Evolutionary conservation across 1,139 yeast genomes (phyloP).

Genomic region (Fermentozyma sake): DNA sequence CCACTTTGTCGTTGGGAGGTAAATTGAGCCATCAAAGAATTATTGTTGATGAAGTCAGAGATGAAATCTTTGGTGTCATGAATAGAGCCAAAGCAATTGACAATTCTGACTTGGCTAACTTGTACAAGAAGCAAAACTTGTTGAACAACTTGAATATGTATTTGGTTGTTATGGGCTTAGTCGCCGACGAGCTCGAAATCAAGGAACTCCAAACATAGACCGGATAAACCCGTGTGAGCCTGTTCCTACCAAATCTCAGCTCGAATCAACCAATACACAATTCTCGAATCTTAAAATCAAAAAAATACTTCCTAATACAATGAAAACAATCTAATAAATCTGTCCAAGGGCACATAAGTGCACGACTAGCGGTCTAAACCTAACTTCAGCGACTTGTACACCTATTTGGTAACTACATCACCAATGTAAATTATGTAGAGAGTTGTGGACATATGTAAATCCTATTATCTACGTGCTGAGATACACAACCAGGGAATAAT

Average conservation of each 20-base stretch:
- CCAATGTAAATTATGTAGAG: too few species aligned
- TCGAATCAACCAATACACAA: too few species aligned
- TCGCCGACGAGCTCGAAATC: constrained; percentile 70
- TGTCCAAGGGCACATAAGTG: too few species aligned
- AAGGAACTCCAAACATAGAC: constrained; percentile 38
- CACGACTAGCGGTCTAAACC: too few species aligned
- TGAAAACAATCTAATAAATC: constrained; percentile 1
- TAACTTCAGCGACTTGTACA: too few species aligned
- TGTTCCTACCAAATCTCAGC: too few species aligned
- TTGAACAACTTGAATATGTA: constrained; percentile 84
- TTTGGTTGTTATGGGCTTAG: constrained; percentile 93
- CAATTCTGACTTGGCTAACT: constrained; percentile 48
- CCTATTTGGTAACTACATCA: too few species aligned
- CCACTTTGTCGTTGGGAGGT: constrained; percentile 90
- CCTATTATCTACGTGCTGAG: too few species aligned
- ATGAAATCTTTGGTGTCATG: constrained; percentile 88
- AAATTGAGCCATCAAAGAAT: constrained; percentile 90
- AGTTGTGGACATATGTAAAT: too few species aligned
- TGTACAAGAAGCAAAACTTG: constrained; percentile 58
- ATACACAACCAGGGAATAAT: too few species aligned
- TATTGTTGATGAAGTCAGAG: constrained; percentile 91
- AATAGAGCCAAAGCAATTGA: constrained; percentile 70
- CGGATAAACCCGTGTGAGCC: too few species aligned
- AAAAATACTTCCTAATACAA: not conserved
- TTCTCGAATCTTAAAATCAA: too few species aligned